Evolutionary conservation across 2,329 filamentous ascomycete species (phyloP).

Genomic region (Fusarium tanahbumbuense): DNA sequence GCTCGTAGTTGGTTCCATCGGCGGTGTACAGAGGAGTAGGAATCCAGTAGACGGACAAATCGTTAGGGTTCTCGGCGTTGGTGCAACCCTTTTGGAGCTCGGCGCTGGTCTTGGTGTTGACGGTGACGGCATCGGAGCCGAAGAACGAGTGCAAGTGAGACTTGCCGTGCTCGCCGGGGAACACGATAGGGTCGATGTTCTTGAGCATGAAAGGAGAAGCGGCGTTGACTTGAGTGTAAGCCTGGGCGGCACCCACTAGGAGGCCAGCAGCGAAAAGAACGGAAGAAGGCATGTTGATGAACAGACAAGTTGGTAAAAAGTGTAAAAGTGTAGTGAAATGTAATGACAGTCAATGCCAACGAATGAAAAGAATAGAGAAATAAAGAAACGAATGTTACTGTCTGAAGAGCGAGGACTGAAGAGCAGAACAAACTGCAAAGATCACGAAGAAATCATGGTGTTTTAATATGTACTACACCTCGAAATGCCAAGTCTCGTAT

Average conservation of each 20-base stretch:
- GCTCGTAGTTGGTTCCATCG: constrained; percentile 48
- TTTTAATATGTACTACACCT: constrained; percentile 9
- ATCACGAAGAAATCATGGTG: not conserved
- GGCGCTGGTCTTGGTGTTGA: constrained; percentile 46
- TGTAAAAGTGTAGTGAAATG: constrained; percentile 5
- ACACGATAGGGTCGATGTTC: constrained; percentile 51
- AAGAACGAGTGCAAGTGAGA: constrained; percentile 54
- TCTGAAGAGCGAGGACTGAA: not conserved
- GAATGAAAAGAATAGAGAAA: constrained; percentile 19
- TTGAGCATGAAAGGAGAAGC: constrained; percentile 48
- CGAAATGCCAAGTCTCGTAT: constrained; percentile 1
- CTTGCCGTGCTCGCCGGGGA: constrained; percentile 47
- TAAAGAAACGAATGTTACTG: constrained; percentile 18
- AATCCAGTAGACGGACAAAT: constrained; percentile 59
- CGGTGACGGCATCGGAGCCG: constrained; percentile 50
- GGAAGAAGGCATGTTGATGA: constrained; percentile 35
- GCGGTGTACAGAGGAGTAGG: constrained; percentile 55
- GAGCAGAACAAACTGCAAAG: not conserved
- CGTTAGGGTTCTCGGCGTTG: constrained; percentile 59
- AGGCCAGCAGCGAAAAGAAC: constrained; percentile 31
- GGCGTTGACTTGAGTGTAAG: constrained; percentile 37
- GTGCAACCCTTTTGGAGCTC: constrained; percentile 58
- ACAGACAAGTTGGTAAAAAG: not conserved
- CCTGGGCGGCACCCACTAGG: constrained; percentile 32
- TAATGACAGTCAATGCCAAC: constrained; percentile 36